Evolutionary conservation across 257 asterid species (phyloP), one percentile per base, ranked within the genome.

Genomic region (Solanum chiquidenum): DNA sequence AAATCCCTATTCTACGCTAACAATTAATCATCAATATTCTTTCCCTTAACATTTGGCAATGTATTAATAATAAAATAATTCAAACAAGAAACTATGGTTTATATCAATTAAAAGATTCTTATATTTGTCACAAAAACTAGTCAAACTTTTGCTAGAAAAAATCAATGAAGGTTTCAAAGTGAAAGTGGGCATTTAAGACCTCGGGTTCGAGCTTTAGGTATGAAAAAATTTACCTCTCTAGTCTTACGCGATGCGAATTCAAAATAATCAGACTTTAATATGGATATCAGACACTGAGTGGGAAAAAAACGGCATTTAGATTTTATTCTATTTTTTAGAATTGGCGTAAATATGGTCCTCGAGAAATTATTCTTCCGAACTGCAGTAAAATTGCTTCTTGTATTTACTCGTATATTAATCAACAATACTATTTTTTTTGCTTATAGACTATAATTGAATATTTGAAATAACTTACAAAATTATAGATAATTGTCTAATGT

Each of bases 141-240:
- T 33, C 79, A 33, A 72, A 72, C 79, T 8, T 34, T 34, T 33
- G 14, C 44, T 34, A 4, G 46, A 34, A 9, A 73, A 34, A 20
- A 4, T 18, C 25, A 72, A 72, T 2, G 23, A 34, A 73, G 16
- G 29, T 5, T 73, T 73, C 80, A 73, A 20, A 20, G 29, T 34
- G 44, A 34, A 34, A 34, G 34, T 12, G n/a, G 25, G 0, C 25
- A 72, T 72, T 72, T 52, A 5, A 5, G 8, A 52, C 2, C 1
- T 52, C 1, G 9, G 3, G 23, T 52, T 52, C 1, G 62, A 52
- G 23, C 2, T 52, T 0, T 52, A 6, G 6, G 9, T 52, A 2
- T 6, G 9, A 52, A 52, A 52, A 0, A 0, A 2, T 2, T 16
- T 1, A 6, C 0, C 62, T 16, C 0, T 49, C 4, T 16, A 3